These are phyloP conservation scores for Rhodamnia argentea DNA, from an alignment of 345 rosid genomes.

Conservation along the genomic window DNA sequence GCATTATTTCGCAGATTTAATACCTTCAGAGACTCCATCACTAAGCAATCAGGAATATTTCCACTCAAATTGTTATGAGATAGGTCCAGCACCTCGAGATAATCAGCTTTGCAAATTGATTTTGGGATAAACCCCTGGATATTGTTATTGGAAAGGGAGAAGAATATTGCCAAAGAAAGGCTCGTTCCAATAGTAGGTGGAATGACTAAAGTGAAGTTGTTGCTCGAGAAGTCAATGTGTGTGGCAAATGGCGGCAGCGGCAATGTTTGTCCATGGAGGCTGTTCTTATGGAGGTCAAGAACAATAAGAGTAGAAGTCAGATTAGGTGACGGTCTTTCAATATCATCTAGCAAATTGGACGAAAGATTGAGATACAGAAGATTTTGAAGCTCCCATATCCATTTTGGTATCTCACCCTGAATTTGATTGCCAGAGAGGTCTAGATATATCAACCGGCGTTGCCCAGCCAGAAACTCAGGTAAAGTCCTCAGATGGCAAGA, in stretches of 20 bases:
- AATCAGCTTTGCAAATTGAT: neutral
- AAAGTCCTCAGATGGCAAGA: slow-evolving; percentile 21
- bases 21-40: neutral
- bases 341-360: neutral
- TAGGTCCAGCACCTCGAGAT: slow-evolving; percentile 1
- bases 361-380: slow-evolving; percentile 6
- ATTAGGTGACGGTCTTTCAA: neutral
- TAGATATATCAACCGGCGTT: neutral
- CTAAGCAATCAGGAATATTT: neutral
- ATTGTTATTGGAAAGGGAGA: slow-evolving; percentile 1
- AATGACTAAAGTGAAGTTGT: neutral
- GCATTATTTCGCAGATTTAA: slow-evolving; percentile 1
- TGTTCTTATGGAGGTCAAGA: slow-evolving; percentile 5
- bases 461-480: slow-evolving; percentile 22
- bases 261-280: neutral
- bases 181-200: neutral
- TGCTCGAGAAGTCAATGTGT: neutral
- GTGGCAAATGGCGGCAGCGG: neutral
- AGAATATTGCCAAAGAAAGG: neutral
- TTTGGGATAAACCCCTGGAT: neutral
- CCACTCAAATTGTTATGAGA: neutral
- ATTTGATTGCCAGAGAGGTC: slow-evolving; percentile 31
- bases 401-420: slow-evolving; percentile 21
- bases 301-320: neutral
- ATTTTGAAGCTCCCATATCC: slow-evolving; percentile 22